A percentile compares a stretch with the other conserved stretches of the same genome.
Evolutionary conservation across 2,329 filamentous ascomycete species (phyloP).

Genomic region (Phaeophleospora eucalypticola): DNA sequence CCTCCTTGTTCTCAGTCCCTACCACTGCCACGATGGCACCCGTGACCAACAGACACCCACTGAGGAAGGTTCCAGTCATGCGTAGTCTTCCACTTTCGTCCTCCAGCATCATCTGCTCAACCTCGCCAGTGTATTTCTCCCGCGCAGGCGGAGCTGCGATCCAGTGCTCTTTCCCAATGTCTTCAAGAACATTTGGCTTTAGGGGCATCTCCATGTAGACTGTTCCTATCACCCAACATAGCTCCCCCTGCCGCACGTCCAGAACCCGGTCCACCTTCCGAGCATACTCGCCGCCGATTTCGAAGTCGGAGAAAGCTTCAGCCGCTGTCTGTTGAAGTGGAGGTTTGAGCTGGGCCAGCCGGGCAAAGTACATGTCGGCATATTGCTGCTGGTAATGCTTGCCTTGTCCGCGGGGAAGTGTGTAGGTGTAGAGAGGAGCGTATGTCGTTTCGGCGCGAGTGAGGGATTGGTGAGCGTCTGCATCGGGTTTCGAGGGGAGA

Average conservation of each 20-base stretch:
- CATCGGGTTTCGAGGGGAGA: conserved; percentile 23
- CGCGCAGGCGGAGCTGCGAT: conserved; percentile 75
- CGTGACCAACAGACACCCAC: conserved; percentile 72
- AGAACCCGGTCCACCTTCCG: conserved; percentile 80
- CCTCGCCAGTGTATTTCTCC: conserved; percentile 50
- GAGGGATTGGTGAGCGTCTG: conserved; percentile 39
- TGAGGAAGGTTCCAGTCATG: conserved; percentile 67
- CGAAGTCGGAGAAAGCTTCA: conserved; percentile 72
- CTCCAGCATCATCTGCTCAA: conserved; percentile 71
- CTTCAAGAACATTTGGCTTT: conserved; percentile 93
- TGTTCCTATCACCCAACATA: conserved; percentile 93
- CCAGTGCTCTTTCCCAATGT: conserved; percentile 93
- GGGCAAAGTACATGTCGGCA: conserved; percentile 95
- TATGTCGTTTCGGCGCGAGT: conserved; percentile 61
- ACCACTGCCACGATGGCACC: conserved; percentile 92
- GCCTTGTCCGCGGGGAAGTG: conserved; percentile 59
- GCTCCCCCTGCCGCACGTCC: conserved; percentile 88
- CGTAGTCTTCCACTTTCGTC: conserved; percentile 89
- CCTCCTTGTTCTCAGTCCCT: conserved; percentile 87
- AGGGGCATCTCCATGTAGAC: conserved; percentile 96
- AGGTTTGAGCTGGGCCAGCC: conserved; percentile 81
- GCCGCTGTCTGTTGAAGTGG: conserved; percentile 69
- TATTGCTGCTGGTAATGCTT: conserved; percentile 89
- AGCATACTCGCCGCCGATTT: conserved; percentile 71
- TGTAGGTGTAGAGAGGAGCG: conserved; percentile 70